These are phyloP conservation scores for Phytophthora idaei DNA, from an alignment of 352 stramenopile species.

Conservation along the genomic window DNA sequence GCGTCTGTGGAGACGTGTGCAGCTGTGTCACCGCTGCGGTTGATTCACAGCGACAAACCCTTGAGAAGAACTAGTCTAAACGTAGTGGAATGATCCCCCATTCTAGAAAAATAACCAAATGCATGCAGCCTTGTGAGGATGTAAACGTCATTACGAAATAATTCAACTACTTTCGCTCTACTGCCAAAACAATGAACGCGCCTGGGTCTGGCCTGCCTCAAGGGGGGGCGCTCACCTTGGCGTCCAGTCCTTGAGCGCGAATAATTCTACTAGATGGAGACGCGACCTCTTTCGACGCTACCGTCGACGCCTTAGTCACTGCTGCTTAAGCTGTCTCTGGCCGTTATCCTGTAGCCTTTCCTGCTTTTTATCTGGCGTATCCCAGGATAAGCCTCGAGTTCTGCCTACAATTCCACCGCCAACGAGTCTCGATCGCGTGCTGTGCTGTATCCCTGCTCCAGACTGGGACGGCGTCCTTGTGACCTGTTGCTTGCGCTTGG, in stretches of 20 bases:
- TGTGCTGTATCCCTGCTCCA: constrained; percentile 29
- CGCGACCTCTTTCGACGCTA: constrained; percentile 25
- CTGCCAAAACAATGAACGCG: constrained; percentile 11
- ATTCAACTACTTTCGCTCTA: constrained; percentile 21
- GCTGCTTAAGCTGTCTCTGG: not conserved
- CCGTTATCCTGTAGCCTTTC: constrained; percentile 1
- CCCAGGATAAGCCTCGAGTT: constrained; percentile 3
- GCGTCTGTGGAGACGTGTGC: not conserved
- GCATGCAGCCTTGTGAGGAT: not conserved
- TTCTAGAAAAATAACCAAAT: not conserved
- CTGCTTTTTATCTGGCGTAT: not conserved
- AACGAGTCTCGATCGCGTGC: constrained; percentile 34
- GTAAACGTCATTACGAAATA: constrained; percentile 30
- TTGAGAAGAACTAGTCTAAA: constrained; percentile 28
- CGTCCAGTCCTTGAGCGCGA: constrained; percentile 12
- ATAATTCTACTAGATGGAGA: constrained; percentile 18
- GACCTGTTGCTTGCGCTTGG: constrained; percentile 30
- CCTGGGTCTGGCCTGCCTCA: constrained; percentile 3
- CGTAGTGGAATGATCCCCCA: constrained; percentile 23
- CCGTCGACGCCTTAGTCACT: constrained; percentile 27
- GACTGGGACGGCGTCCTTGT: constrained; percentile 27
- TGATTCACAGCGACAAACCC: constrained; percentile 16
- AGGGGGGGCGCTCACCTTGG: not conserved
- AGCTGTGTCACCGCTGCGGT: constrained; percentile 13
- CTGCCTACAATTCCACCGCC: constrained; percentile 42